Base-by-base conservation (phyloP, 73 alveolate genomes). In the Symbiodinium pilosum region DNA sequence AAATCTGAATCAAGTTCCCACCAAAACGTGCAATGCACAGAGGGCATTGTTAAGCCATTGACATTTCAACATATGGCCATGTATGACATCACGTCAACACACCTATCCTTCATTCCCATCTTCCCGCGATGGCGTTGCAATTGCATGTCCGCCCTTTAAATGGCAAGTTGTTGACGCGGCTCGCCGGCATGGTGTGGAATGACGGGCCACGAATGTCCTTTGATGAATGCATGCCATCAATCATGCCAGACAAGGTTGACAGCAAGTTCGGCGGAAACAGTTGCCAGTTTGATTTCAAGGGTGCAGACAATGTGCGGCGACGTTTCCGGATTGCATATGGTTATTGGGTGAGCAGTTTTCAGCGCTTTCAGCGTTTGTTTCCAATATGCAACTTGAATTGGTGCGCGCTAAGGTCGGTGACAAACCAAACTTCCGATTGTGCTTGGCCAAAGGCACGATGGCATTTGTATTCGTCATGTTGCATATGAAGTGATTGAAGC, bases 211-310 rank as follows among this genome's bases (percentile, higher is more conserved):
- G n/a, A 16, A 24, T 14, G 18, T 36, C 36, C 26, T 16, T 44
- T 11, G 11, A 0, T 38, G 11, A 21, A n/a, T 3, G 42, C 12
- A 21, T 12, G 39, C 28, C 30, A 32, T 5, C 6, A 28, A 20
- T 9, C 68, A n/a, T n/a, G n/a, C n/a, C n/a, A n/a, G n/a, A n/a
- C 54, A 20, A 91, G 97, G 97, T 4, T 91, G 20, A 69, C 81
- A 18, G 97, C 97, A 4, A 91, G 97, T 32, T 69, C 97, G 39
- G 77, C 97, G 11, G 97, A 91, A 47, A 91, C 97, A 0, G 97
- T 30, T 39, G 52, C 77, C 44, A 71, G 56, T 39, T 43, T 91
- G 88, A 36, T 41, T n/a, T 6, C 28, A 38, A 85, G 97, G 28
- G 52, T 91, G 88, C 87, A 52, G 0, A 43, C 88, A 14, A 69